Conservation (phyloP, 2,329 filamentous ascomycete species). For the Teratosphaeria pseudoeucalypti region DNA sequence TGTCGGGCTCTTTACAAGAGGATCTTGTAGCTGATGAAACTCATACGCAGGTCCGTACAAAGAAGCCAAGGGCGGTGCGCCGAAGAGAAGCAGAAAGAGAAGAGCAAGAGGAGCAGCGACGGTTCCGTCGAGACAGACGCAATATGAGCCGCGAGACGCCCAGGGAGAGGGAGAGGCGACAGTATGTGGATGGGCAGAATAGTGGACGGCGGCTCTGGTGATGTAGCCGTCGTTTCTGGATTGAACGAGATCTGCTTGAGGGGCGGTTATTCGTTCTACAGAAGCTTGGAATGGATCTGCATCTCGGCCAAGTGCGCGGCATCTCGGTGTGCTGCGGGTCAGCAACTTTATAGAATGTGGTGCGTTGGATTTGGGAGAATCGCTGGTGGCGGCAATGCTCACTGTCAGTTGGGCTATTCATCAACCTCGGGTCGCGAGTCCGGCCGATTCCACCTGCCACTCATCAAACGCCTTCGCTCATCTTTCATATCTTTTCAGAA, state of each 20-base stretch:
- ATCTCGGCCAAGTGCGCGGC: background rate
- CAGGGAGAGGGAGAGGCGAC: background rate
- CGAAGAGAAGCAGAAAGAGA: background rate
- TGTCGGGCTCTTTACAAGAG: conserved; percentile 3
- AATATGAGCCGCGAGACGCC: background rate
- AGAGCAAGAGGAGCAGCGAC: background rate
- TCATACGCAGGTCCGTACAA: background rate
- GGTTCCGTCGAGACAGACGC: background rate
- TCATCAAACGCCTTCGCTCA: background rate
- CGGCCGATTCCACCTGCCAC: background rate
- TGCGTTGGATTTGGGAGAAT: background rate
- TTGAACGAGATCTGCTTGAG: background rate
- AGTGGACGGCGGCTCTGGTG: background rate
- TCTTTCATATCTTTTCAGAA: background rate
- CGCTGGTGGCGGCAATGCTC: background rate
- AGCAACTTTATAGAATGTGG: background rate
- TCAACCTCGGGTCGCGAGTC: background rate
- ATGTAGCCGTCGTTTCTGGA: background rate
- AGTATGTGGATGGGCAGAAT: background rate
- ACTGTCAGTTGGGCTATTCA: background rate
- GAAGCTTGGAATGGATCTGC: background rate
- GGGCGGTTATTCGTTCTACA: too few relatives aligned
- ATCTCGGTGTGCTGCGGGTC: background rate
- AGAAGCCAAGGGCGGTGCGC: background rate
- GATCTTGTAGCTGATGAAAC: background rate